A percentile compares a stretch with the other conserved stretches of the same genome.
Evolutionary conservation across 352 stramenopile species (phyloP).

Genomic region (Blastocystis sp.): DNA sequence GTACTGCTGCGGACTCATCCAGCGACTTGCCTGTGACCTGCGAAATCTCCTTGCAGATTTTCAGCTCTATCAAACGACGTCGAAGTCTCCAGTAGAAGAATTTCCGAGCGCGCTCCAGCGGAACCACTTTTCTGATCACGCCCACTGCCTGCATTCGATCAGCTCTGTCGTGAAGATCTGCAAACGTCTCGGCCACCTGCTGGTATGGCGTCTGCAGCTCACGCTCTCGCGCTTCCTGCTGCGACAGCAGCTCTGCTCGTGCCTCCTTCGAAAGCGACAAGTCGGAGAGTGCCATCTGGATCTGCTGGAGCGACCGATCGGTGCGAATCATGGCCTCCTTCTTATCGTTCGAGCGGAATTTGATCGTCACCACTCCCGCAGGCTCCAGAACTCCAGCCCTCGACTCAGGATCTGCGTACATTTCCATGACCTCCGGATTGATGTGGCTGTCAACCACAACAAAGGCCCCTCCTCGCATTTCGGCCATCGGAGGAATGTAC

Average conservation of each 20-base stretch:
- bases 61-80: conserved; percentile 90
- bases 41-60: conserved; percentile 70
- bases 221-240: conserved; percentile 73
- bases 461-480: conserved; percentile 96
- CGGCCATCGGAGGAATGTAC: conserved; percentile 96
- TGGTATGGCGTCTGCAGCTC: conserved; percentile 88
- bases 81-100: conserved; percentile 98
- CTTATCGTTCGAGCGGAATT: conserved; percentile 96
- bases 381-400: conserved; percentile 95
- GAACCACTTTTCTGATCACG: conserved; percentile 90
- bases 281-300: not conserved
- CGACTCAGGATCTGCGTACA: conserved; percentile 89
- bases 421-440: conserved; percentile 98
- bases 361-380: conserved; percentile 93
- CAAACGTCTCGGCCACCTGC: conserved; percentile 96
- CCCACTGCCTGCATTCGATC: conserved; percentile 97
- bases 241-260: not conserved
- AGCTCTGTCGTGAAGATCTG: conserved; percentile 97
- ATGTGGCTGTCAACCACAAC: conserved; percentile 98
- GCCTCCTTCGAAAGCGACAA: not conserved
- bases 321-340: conserved; percentile 89
- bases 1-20: conserved; percentile 61
- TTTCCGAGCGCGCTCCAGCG: conserved; percentile 83
- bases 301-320: conserved; percentile 80
- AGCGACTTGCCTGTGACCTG: conserved; percentile 64